Evolutionary conservation across 2,329 filamentous ascomycete genomes (phyloP), one percentile per base, ranked within the genome.

Genomic region (Calonectria multiphialidica): DNA sequence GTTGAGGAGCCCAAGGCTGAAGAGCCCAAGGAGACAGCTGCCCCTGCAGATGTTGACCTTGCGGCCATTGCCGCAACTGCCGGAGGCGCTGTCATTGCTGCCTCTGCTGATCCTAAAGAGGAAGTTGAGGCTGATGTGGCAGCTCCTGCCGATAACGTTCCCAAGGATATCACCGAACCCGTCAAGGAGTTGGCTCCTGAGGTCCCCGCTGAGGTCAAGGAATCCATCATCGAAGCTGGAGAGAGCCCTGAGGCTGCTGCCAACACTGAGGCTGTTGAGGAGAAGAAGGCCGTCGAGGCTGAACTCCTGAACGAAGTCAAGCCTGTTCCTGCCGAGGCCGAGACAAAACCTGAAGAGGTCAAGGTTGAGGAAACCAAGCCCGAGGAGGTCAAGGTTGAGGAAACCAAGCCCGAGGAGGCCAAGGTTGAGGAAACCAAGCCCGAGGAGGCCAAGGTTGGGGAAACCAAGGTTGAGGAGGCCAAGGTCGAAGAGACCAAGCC

Each of bases 221-320:
- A 90, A 76, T 91, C 90, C 9, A 88, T 91, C 59, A 80, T 84
- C 45, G 86, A 89, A 78, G 89, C 93, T 25, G 89, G 90, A 67
- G 82, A 88, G 78, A 87, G 86, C 72, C 93, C 94, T 10, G 95
- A 97, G 84, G 94, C 94, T 40, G 90, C 93, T 42, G 89, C 90
- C 68, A 93, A 92, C 82, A 86, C 90, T 2, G 88, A 88, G 68
- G 93, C 92, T 21, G 93, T 97, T 8, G 85, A 89, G 74, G 94
- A 96, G 78, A 97, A 97, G 90, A 91, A 90, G 82, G 88, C 87
- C 12, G 88, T 95, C 6, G 95, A 97, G 86, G 83, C 90, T 30
- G 93, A 98, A 84, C 87, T 97, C 10, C 86, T 95, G 59, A 88
- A 90, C 75, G 90, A 93, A 82, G 88, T 92, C 73, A 87, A 89